These are phyloP conservation scores for Beta lomatogona DNA, from an alignment of 179 eudicot genomes.

Conservation along the genomic window DNA sequence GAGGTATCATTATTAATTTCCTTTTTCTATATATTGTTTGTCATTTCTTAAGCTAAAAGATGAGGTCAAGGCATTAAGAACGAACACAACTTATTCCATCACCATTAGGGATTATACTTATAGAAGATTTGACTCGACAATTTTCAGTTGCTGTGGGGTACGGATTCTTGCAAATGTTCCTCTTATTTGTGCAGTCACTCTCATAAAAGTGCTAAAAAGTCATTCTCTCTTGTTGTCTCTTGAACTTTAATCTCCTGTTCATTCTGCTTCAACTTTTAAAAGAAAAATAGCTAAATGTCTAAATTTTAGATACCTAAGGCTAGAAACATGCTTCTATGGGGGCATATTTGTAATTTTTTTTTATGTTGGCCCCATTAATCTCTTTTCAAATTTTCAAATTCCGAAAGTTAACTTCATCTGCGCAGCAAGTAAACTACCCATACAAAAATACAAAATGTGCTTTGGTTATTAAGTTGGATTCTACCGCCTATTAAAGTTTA, in stretches of 20 bases:
- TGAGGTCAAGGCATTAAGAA: constrained; percentile 9
- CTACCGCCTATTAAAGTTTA: too few relatives aligned
- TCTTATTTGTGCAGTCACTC: constrained; percentile 31
- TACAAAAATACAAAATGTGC: too few relatives aligned
- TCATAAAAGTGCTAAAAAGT: constrained; percentile 30
- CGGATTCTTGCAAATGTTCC: constrained; percentile 21
- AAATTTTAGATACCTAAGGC: too few relatives aligned
- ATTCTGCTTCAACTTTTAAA: constrained; percentile 20
- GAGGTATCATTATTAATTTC: background rate
- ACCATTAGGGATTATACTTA: constrained; percentile 20
- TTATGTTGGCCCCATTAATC: too few relatives aligned
- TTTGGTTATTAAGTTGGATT: too few relatives aligned
- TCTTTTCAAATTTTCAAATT: too few relatives aligned
- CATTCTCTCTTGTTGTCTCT: constrained; percentile 22
- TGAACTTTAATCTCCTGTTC: constrained; percentile 16
- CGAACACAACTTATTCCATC: constrained; percentile 10
- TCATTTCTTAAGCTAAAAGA: constrained; percentile 16
- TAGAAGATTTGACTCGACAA: constrained; percentile 27
- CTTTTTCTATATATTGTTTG: background rate
- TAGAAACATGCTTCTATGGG: too few relatives aligned
- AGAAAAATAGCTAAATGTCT: too few relatives aligned
- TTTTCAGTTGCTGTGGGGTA: constrained; percentile 26
- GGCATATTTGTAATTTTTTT: too few relatives aligned
- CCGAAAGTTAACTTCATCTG: too few relatives aligned
- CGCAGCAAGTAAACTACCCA: too few relatives aligned